These are phyloP conservation scores for Dactylellina drechsleri DNA, from an alignment of 2,329 filamentous ascomycete genomes.

Conservation along the genomic window DNA sequence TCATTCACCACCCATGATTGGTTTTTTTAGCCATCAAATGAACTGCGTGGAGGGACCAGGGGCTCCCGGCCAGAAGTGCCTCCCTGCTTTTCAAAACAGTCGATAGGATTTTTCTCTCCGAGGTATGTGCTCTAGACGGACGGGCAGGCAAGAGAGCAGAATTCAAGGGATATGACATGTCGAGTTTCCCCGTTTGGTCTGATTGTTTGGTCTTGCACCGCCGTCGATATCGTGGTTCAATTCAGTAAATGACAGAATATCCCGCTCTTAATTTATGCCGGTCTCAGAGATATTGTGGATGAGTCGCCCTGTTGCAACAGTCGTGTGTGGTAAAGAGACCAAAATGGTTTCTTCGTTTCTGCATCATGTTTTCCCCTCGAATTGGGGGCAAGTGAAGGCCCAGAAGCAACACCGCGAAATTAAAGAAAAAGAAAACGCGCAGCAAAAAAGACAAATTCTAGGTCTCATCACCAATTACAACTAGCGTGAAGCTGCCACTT, in stretches of 20 bases:
- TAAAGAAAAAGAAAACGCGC: constrained; percentile 26
- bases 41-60: constrained; percentile 16
- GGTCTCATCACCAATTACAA: not conserved
- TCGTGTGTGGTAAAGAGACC: constrained; percentile 26
- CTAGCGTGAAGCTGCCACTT: constrained; percentile 45
- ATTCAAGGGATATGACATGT: not conserved
- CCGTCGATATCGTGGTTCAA: not conserved
- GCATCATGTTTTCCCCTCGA: not conserved
- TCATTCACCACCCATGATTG: constrained; percentile 42
- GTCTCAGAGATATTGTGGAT: constrained; percentile 29
- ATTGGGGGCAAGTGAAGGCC: constrained; percentile 17
- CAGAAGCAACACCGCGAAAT: constrained; percentile 34
- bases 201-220: too few relatives aligned
- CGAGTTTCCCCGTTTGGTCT: not conserved
- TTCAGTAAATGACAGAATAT: not conserved
- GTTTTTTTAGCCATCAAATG: constrained; percentile 54
- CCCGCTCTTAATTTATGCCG: not conserved
- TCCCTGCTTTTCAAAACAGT: constrained; percentile 38
- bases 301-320: constrained; percentile 14
- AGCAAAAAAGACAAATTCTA: constrained; percentile 20
- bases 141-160: constrained; percentile 1
- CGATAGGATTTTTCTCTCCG: constrained; percentile 45
- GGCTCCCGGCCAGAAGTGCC: constrained; percentile 27
- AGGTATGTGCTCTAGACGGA: constrained; percentile 22
- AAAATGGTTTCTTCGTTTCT: constrained; percentile 34